Evolutionary conservation across 495 filamentous ascomycete species (phyloP).

Genomic region (Penicillium dipodomyicola): DNA sequence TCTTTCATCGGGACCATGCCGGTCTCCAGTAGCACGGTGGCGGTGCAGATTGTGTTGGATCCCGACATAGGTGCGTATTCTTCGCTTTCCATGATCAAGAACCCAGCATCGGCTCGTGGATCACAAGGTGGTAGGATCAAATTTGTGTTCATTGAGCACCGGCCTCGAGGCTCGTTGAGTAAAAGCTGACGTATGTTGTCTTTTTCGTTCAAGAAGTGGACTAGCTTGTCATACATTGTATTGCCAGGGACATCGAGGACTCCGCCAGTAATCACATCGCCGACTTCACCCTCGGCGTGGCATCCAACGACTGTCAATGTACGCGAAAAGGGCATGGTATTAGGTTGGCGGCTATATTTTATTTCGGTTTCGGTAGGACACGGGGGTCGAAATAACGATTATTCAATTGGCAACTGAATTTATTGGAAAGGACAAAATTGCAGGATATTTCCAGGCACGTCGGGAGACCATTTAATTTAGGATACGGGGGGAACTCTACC

Average conservation of each 20-base stretch:
- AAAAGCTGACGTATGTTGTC: conserved; percentile 35
- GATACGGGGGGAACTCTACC: neutral
- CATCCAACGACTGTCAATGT: conserved; percentile 31
- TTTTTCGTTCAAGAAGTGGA: conserved; percentile 27
- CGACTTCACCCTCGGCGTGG: conserved; percentile 34
- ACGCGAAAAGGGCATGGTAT: conserved; percentile 26
- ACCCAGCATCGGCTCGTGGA: conserved; percentile 35
- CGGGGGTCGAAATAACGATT: neutral
- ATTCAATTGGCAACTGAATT: neutral
- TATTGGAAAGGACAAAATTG: neutral
- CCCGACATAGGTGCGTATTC: conserved; percentile 42
- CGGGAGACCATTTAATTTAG: neutral
- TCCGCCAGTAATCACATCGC: conserved; percentile 37
- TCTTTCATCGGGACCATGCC: conserved; percentile 41
- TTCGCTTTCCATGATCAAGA: conserved; percentile 42
- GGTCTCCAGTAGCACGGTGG: conserved; percentile 37
- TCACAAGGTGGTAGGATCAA: conserved; percentile 37
- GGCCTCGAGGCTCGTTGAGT: conserved; percentile 40
- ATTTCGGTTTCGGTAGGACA: neutral
- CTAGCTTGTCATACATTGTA: conserved; percentile 36
- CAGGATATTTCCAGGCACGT: neutral
- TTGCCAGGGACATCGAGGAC: conserved; percentile 34
- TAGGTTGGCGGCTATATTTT: neutral
- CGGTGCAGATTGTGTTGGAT: conserved; percentile 35
- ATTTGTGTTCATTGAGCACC: conserved; percentile 33